A percentile compares a stretch with the other conserved stretches of the same genome.
Evolutionary conservation across 2,329 filamentous ascomycete genomes (phyloP).

Genomic region (Cercospora zeina): DNA sequence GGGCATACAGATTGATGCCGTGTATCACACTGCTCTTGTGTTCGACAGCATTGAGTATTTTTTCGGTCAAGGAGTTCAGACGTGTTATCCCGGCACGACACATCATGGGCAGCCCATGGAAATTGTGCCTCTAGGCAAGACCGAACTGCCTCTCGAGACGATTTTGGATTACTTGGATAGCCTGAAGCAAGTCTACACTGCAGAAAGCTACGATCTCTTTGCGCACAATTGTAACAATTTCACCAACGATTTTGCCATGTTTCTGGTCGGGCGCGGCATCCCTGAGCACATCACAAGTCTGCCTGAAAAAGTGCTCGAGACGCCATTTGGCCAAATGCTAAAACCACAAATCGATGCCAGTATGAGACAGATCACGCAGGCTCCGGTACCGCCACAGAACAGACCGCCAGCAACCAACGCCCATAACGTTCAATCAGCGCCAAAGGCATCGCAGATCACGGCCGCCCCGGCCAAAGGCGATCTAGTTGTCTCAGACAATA

Average conservation of each 20-base stretch:
- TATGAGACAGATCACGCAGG: conserved; percentile 63
- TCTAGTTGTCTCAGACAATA: not conserved
- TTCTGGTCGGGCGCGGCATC: conserved; percentile 83
- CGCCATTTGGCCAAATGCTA: conserved; percentile 85
- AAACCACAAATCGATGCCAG: conserved; percentile 70
- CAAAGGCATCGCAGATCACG: not conserved
- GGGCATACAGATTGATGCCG: conserved; percentile 76
- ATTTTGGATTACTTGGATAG: conserved; percentile 87
- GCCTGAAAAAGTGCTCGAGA: conserved; percentile 79
- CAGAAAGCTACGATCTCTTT: conserved; percentile 79
- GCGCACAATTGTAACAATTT: conserved; percentile 97
- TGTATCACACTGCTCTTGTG: conserved; percentile 93
- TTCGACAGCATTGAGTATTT: conserved; percentile 84
- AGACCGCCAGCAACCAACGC: conserved; percentile 24
- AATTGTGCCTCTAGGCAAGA: conserved; percentile 70
- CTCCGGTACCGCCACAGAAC: conserved; percentile 48
- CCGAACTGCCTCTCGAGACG: conserved; percentile 74
- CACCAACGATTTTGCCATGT: conserved; percentile 86
- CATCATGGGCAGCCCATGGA: conserved; percentile 86
- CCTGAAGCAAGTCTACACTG: conserved; percentile 76
- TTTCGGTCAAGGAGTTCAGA: conserved; percentile 84
- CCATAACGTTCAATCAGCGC: not conserved
- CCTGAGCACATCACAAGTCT: conserved; percentile 83
- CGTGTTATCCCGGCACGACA: conserved; percentile 75
- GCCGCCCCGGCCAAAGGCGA: not conserved